A percentile compares a stretch with the other conserved stretches of the same genome.
phyloP scores from a whole-genome alignment of 768 basidiomycete genomes.

The Boletus rubescentipes region DNA sequence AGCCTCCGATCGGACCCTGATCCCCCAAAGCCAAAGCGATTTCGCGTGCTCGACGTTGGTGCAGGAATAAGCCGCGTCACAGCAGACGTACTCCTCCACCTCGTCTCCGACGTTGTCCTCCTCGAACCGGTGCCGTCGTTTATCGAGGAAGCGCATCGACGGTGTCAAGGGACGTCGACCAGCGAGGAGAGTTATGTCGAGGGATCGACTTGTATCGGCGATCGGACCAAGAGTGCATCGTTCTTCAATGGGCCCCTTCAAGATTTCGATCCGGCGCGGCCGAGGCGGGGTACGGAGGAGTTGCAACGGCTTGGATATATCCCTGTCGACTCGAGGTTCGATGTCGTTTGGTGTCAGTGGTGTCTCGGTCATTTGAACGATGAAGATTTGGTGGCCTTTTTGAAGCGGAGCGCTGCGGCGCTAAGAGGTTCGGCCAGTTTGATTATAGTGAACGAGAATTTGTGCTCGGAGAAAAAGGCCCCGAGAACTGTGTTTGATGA shows the following conservation, averaged over 20 bases:
- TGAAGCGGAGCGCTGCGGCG: conserved; percentile 60
- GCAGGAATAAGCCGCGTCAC: conserved; percentile 96
- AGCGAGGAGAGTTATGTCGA: conserved; percentile 29
- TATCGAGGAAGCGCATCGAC: conserved; percentile 60
- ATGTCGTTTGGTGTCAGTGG: conserved; percentile 97
- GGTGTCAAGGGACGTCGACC: conserved; percentile 37
- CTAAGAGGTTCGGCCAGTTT: conserved; percentile 55
- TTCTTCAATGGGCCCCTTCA: conserved; percentile 82
- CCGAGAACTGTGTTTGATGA: conserved; percentile 69
- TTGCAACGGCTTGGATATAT: conserved; percentile 68
- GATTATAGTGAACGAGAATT: conserved; percentile 91
- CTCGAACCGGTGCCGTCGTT: conserved; percentile 87
- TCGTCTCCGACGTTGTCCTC: conserved; percentile 80
- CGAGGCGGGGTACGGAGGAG: conserved; percentile 38
- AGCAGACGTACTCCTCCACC: conserved; percentile 81
- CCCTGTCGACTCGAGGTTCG: conserved; percentile 66
- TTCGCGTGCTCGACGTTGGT: conserved; percentile 86
- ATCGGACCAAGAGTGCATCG: conserved; percentile 66
- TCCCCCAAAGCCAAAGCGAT: conserved; percentile 36
- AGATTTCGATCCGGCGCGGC: conserved; percentile 67
- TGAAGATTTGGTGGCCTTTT: conserved; percentile 72
- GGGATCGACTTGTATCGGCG: conserved; percentile 68
- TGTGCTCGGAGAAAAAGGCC: conserved; percentile 64
- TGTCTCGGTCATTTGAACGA: conserved; percentile 87
- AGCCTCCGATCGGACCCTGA: conserved; percentile 30